Conservation (phyloP, 177 flowering plant genomes). For the Vitis hybrid region DNA sequence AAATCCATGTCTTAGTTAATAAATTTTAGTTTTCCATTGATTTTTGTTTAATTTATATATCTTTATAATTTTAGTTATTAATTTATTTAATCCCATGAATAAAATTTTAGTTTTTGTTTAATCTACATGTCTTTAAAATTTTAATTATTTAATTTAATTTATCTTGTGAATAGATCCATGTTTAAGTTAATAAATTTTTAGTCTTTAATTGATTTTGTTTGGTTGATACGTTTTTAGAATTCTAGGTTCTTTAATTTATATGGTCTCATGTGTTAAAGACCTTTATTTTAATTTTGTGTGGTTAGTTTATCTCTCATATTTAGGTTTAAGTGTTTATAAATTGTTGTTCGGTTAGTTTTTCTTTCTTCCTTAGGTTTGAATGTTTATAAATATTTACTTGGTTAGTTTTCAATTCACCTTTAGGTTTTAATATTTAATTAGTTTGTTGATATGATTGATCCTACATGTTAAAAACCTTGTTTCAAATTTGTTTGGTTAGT, state of each 20-base stretch:
- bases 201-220: not conserved
- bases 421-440: no score
- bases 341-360: not conserved
- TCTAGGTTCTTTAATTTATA: not conserved
- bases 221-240: not conserved
- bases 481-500: not conserved
- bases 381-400: no score
- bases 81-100: no score
- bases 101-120: not conserved
- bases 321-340: not conserved
- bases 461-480: not conserved
- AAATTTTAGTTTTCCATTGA: not conserved
- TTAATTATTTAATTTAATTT: no score
- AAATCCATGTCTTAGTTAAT: no score
- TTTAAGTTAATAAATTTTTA: no score
- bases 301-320: not conserved
- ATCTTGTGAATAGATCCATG: no score
- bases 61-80: no score
- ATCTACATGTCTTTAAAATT: no score
- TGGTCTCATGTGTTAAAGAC: not conserved
- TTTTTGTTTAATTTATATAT: not conserved
- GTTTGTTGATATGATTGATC: not conserved
- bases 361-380: not conserved
- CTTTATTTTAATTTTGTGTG: not conserved
- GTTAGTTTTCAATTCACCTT: not conserved